A percentile compares a stretch with the other conserved stretches of the same genome.
Evolutionary conservation across 2,329 filamentous ascomycete genomes (phyloP).

Genomic region (Beauveria asiatica): DNA sequence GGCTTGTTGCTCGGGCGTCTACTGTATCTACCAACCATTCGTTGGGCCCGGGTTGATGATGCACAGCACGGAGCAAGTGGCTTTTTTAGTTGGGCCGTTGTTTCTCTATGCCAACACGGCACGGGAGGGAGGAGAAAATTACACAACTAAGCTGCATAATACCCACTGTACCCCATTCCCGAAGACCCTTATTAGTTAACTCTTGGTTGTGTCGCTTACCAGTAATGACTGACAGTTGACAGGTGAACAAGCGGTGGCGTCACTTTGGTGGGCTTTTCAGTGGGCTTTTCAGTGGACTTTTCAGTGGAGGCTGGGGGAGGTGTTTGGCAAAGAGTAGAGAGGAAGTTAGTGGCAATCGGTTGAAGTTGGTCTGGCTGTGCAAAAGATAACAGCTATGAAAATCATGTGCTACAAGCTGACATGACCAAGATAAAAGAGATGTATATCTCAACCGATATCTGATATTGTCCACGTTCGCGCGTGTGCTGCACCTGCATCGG

Average conservation of each 20-base stretch:
- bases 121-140: background rate
- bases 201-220: too few species aligned
- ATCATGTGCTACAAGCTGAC: background rate
- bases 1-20: background rate
- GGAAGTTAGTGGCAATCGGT: too few species aligned
- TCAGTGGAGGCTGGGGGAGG: too few species aligned
- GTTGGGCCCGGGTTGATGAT: background rate
- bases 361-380: too few species aligned
- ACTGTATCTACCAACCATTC: background rate
- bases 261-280: background rate
- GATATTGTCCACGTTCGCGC: background rate
- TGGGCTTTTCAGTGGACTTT: background rate
- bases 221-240: too few species aligned
- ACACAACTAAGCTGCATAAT: background rate
- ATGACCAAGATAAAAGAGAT: background rate
- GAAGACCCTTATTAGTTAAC: background rate
- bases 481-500: background rate
- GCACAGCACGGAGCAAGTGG: background rate
- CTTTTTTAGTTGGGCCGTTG: background rate
- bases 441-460: background rate
- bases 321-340: too few species aligned
- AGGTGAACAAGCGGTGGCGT: background rate
- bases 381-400: background rate
- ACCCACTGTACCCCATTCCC: background rate
- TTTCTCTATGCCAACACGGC: background rate